phyloP scores from a whole-genome alignment of 176 grass and related monocot genomes.

The Musa beccarii region DNA sequence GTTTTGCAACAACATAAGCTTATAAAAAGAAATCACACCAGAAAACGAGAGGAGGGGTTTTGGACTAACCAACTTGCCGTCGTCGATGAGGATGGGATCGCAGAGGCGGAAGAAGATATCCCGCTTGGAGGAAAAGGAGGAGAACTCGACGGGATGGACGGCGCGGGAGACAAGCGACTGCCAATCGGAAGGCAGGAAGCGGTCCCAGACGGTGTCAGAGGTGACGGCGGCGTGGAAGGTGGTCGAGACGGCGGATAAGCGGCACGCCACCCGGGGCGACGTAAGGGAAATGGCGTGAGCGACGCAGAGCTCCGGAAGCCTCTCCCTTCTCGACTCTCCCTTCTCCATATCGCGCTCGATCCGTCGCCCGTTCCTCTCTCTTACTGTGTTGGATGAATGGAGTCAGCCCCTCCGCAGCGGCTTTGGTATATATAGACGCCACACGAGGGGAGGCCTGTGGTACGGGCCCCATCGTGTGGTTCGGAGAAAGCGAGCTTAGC shows the following conservation, averaged over 20 bases:
- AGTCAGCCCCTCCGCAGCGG: background rate
- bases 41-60: background rate
- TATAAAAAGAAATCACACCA: background rate
- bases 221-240: conserved; percentile 42
- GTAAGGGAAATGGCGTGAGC: conserved; percentile 64
- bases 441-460: no score
- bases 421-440: background rate
- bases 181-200: conserved; percentile 55
- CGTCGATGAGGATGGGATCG: conserved; percentile 61
- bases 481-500: background rate
- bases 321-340: conserved; percentile 24
- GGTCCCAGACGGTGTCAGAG: conserved; percentile 59
- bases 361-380: no score
- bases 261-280: conserved; percentile 46
- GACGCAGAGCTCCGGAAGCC: conserved; percentile 61
- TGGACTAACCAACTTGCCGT: conserved; percentile 41
- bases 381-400: no score
- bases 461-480: background rate
- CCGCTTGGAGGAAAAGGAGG: conserved; percentile 42
- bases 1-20: background rate
- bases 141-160: conserved; percentile 10
- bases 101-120: conserved; percentile 65
- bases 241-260: conserved; percentile 40
- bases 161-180: conserved; percentile 37
- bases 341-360: background rate